Conservation (phyloP, 2,329 filamentous ascomycete genomes). For the Pyrenophora seminiperda region DNA sequence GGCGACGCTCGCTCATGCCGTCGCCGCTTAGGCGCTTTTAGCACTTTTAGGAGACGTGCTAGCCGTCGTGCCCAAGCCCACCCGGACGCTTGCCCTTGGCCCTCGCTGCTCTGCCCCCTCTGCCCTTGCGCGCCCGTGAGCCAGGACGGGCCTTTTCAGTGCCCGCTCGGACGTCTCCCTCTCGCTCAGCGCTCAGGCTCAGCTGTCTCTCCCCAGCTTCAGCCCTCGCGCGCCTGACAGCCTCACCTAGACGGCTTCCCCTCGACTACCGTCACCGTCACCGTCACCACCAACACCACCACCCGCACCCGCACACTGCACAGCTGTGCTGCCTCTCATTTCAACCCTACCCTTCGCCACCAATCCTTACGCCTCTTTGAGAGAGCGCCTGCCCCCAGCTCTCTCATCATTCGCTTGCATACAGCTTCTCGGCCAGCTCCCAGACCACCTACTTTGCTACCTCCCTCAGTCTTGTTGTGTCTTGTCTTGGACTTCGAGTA, state of each 20-base stretch:
- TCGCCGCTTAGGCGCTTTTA: conserved; percentile 28
- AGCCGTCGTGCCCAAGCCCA: conserved; percentile 25
- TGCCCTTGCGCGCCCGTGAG: conserved; percentile 34
- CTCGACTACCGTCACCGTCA: conserved; percentile 3
- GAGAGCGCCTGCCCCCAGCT: conserved; percentile 38
- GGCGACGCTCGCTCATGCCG: conserved; percentile 26
- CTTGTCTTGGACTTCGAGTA: conserved; percentile 31
- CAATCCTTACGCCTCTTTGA: conserved; percentile 41
- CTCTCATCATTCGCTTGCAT: conserved; percentile 22
- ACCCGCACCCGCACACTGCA: conserved; percentile 41
- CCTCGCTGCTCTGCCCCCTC: too few relatives aligned
- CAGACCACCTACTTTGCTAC: conserved; percentile 18
- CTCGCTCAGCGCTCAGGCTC: conserved; percentile 26
- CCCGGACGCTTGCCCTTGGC: conserved; percentile 15
- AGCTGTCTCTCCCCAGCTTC: conserved; percentile 35
- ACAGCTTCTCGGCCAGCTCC: conserved; percentile 18
- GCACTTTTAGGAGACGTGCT: too few relatives aligned
- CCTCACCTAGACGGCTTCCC: conserved; percentile 29
- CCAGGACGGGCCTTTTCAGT: conserved; percentile 25
- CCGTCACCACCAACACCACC: too few relatives aligned
- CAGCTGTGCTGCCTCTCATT: conserved; percentile 47
- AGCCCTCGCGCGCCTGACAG: conserved; percentile 37
- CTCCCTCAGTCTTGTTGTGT: conserved; percentile 24
- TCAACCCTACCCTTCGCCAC: conserved; percentile 20
- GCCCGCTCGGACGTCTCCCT: conserved; percentile 29